Percentiles rank a stretch among this genome's conserved stretches.
phyloP scores from a whole-genome alignment of 805 yeast species.

The Naumovozyma baii region DNA sequence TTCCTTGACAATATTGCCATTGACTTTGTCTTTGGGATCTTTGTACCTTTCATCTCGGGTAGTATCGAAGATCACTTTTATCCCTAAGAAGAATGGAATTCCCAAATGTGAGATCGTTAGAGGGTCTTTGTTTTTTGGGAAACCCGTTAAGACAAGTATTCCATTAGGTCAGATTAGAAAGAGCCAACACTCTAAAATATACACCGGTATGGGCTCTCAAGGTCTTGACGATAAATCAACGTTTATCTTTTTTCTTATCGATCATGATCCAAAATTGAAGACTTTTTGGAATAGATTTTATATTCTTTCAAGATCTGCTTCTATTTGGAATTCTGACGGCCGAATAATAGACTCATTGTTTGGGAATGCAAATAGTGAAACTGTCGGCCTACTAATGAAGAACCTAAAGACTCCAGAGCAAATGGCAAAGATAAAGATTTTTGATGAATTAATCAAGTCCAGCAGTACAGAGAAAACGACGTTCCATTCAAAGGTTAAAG shows the following conservation, averaged over 20 bases:
- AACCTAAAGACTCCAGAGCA: not conserved
- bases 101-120: conserved; percentile 20
- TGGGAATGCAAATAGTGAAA: conserved; percentile 12
- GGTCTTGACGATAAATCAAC: conserved; percentile 27
- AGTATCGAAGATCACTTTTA: conserved; percentile 19
- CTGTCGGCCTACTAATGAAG: not conserved
- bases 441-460: not conserved
- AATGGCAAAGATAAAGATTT: not conserved
- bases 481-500: conserved; percentile 8
- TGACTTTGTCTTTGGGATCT: conserved; percentile 19
- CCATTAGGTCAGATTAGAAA: conserved; percentile 13
- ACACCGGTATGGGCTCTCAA: conserved; percentile 25
- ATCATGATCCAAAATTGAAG: conserved; percentile 7
- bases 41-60: conserved; percentile 20
- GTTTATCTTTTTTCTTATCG: conserved; percentile 18
- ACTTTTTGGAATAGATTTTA: conserved; percentile 16
- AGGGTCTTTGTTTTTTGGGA: conserved; percentile 14
- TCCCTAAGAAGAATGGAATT: conserved; percentile 12
- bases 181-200: conserved; percentile 13
- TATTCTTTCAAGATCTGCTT: conserved; percentile 25
- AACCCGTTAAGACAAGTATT: conserved; percentile 8
- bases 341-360: conserved; percentile 24
- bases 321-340: conserved; percentile 23
- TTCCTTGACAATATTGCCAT: conserved; percentile 20
- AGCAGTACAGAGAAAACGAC: conserved; percentile 9